phyloP scores from a whole-genome alignment of 129 eudicot genomes.

The Lonicera japonica region DNA sequence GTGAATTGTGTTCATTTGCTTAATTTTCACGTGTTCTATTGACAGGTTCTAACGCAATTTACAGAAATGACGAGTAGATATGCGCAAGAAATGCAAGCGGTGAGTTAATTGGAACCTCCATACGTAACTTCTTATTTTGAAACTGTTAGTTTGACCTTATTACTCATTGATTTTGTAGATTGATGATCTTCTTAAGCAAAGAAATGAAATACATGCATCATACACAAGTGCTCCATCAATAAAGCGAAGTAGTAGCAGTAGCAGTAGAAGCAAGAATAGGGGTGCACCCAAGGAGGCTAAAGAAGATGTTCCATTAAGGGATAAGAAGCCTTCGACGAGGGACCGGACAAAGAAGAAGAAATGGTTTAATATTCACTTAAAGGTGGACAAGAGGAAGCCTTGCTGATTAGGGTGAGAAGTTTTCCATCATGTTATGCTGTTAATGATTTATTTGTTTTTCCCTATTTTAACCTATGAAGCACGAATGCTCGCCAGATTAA shows the following conservation, averaged over 20 bases:
- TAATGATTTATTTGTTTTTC: background rate
- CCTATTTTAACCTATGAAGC: no score
- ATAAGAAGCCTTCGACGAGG: conserved; percentile 42
- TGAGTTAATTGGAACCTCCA: conserved; percentile 19
- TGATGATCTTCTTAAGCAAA: conserved; percentile 77
- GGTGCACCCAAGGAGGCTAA: conserved; percentile 42
- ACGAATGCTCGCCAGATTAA: no score
- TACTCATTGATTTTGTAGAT: conserved; percentile 39
- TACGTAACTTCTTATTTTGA: conserved; percentile 1
- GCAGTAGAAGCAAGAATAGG: conserved; percentile 54
- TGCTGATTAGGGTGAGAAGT: conserved; percentile 39
- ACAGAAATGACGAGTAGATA: conserved; percentile 96
- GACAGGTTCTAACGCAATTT: conserved; percentile 87
- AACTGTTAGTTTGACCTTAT: no score
- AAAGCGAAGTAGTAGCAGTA: conserved; percentile 32
- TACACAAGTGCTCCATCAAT: conserved; percentile 57
- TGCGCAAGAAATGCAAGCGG: conserved; percentile 94
- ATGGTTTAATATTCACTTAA: conserved; percentile 86
- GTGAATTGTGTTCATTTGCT: background rate
- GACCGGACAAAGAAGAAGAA: conserved; percentile 70
- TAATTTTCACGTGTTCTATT: conserved; percentile 11
- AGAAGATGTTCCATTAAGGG: conserved; percentile 52
- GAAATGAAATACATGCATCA: conserved; percentile 83
- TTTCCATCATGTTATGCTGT: background rate
- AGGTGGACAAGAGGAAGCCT: conserved; percentile 78